Evolutionary conservation across 768 basidiomycete species (phyloP).

Genomic region (Boletus pseudopeckii): DNA sequence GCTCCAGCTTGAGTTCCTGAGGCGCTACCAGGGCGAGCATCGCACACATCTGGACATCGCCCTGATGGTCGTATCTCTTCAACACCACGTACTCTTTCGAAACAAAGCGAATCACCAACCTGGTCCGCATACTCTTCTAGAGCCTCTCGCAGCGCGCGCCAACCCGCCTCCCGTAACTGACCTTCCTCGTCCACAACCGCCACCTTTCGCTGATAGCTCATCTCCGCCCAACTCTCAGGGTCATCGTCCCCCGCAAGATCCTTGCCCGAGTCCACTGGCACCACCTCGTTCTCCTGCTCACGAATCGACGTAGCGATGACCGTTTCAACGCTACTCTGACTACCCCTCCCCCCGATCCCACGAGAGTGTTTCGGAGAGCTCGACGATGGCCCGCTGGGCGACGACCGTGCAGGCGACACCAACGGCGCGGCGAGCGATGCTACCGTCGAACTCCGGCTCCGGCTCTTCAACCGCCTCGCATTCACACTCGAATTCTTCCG

Average conservation of each 20-base stretch:
- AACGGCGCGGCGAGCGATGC: conserved; percentile 51
- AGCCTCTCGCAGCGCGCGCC: conserved; percentile 51
- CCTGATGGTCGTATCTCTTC: conserved; percentile 39
- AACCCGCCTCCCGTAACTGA: conserved; percentile 50
- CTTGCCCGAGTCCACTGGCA: conserved; percentile 16
- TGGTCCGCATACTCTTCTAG: conserved; percentile 62
- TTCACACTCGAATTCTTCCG: conserved; percentile 29
- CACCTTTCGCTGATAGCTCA: conserved; percentile 20
- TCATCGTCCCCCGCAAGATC: conserved; percentile 29
- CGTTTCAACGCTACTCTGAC: conserved; percentile 68
- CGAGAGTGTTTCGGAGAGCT: conserved; percentile 14
- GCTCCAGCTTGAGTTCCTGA: conserved; percentile 50
- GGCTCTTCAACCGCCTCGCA: conserved; percentile 28
- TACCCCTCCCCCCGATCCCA: conserved; percentile 45
- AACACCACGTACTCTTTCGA: not conserved
- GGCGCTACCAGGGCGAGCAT: conserved; percentile 63
- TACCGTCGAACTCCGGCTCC: conserved; percentile 67
- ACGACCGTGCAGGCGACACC: conserved; percentile 17
- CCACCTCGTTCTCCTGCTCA: conserved; percentile 32
- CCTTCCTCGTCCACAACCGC: conserved; percentile 46
- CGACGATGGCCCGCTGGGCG: conserved; percentile 4
- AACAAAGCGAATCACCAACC: conserved; percentile 34
- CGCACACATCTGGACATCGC: conserved; percentile 79
- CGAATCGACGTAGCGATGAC: conserved; percentile 56
- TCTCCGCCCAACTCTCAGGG: conserved; percentile 25